Conservation (phyloP, 2,329 filamentous ascomycete genomes). For the Penicillium sp. region DNA sequence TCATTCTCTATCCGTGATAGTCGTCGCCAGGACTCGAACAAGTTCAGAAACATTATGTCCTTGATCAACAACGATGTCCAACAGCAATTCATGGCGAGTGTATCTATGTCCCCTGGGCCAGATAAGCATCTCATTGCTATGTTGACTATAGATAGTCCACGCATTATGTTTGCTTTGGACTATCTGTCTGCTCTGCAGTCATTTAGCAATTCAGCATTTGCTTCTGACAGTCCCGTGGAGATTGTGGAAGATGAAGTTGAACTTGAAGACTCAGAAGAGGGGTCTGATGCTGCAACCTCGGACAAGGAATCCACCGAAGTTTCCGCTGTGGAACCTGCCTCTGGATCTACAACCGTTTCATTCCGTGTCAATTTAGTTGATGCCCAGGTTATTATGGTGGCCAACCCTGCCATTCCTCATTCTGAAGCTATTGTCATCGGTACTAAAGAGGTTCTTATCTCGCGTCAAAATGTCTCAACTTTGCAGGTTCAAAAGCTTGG, state of each 20-base stretch:
- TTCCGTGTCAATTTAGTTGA: slow-evolving; percentile 94
- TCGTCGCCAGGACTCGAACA: slow-evolving; percentile 84
- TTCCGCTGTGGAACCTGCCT: slow-evolving; percentile 33
- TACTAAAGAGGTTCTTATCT: slow-evolving; percentile 89
- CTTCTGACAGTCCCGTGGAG: slow-evolving; percentile 51
- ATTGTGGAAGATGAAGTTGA: slow-evolving; percentile 35
- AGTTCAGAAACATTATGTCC: slow-evolving; percentile 97
- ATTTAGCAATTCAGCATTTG: slow-evolving; percentile 72
- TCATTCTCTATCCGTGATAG: slow-evolving; percentile 95
- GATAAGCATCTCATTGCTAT: slow-evolving; percentile 85
- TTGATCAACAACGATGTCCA: slow-evolving; percentile 88
- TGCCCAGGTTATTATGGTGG: slow-evolving; percentile 93
- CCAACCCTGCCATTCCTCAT: slow-evolving; percentile 83
- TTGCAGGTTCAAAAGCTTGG: slow-evolving; percentile 91
- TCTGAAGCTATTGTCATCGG: slow-evolving; percentile 96
- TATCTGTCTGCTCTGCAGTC: slow-evolving; percentile 88
- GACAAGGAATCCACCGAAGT: slow-evolving; percentile 24
- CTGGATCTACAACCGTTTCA: slow-evolving; percentile 69
- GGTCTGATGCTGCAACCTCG: slow-evolving; percentile 31
- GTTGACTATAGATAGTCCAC: slow-evolving; percentile 89
- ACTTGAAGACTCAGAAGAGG: slow-evolving; percentile 37
- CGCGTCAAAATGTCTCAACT: slow-evolving; percentile 90
- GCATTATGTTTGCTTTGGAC: slow-evolving; percentile 92
- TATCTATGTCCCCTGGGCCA: slow-evolving; percentile 84
- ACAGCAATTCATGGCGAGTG: slow-evolving; percentile 96